These are phyloP conservation scores for Diaporthe ampelina DNA, from an alignment of 2,329 filamentous ascomycete genomes.

Conservation along the genomic window DNA sequence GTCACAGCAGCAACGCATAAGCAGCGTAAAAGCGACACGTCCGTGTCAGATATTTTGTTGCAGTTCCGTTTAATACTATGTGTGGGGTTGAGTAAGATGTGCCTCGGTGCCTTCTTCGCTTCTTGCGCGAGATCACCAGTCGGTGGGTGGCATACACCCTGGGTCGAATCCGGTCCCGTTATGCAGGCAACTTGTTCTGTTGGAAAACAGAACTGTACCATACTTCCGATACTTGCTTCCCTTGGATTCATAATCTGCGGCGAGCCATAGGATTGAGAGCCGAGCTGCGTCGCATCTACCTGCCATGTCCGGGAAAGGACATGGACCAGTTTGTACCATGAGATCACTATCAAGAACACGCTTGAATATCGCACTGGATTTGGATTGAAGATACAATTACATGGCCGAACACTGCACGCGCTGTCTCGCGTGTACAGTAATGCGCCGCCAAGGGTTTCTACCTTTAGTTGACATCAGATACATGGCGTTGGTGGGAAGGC, in stretches of 20 bases:
- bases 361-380: not conserved
- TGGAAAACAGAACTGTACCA: slow-evolving; percentile 19
- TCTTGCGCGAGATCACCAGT: not conserved
- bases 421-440: not conserved
- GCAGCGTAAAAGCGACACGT: not conserved
- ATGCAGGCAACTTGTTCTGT: not conserved
- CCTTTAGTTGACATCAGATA: not conserved
- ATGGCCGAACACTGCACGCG: no score
- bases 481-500: not conserved
- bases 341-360: not conserved
- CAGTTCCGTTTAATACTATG: not conserved
- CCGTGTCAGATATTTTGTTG: not conserved
- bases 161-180: not conserved
- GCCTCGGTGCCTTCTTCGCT: not conserved
- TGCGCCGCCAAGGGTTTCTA: not conserved
- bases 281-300: not conserved
- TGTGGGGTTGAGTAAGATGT: not conserved
- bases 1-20: slow-evolving; percentile 58
- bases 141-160: no score
- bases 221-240: slow-evolving; percentile 18
- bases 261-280: not conserved
- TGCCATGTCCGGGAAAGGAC: not conserved
- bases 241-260: not conserved
- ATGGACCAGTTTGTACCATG: not conserved
- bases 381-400: not conserved